A percentile compares a stretch with the other conserved stretches of the same genome.
Conservation (phyloP, 2,329 filamentous ascomycete species). For the Lecanoromycetidae sp. region DNA sequence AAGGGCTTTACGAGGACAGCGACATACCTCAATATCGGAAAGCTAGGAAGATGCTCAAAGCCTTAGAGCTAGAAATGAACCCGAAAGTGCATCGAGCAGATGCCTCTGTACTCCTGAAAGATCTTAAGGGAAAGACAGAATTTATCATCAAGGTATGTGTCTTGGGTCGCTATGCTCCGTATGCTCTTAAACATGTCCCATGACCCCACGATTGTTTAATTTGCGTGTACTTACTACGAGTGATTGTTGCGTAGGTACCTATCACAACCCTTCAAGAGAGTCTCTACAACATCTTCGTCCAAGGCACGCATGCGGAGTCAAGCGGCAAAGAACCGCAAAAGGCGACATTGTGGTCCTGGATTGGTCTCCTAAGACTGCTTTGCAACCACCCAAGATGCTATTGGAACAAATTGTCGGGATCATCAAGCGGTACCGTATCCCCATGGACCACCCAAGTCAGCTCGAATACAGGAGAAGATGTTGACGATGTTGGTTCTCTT, state of each 20-base stretch:
- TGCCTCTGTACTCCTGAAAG: slow-evolving; percentile 52
- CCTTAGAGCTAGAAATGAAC: slow-evolving; percentile 58
- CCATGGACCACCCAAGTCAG: not conserved
- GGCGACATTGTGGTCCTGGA: slow-evolving; percentile 42
- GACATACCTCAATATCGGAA: slow-evolving; percentile 40
- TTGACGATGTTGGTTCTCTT: not conserved
- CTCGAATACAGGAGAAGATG: not conserved
- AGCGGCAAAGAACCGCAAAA: slow-evolving; percentile 28
- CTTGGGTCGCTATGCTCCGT: too few relatives aligned
- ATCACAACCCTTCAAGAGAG: slow-evolving; percentile 52
- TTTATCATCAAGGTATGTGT: slow-evolving; percentile 68
- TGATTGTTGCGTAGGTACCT: too few relatives aligned
- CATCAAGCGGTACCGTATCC: too few relatives aligned
- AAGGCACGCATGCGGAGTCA: slow-evolving; percentile 27
- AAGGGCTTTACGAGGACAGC: slow-evolving; percentile 59
- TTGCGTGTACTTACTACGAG: too few relatives aligned
- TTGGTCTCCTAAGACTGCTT: slow-evolving; percentile 41
- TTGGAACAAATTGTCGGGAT: slow-evolving; percentile 40
- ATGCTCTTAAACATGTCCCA: too few relatives aligned
- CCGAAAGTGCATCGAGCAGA: slow-evolving; percentile 70
- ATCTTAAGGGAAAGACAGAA: slow-evolving; percentile 64
- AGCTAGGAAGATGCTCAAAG: slow-evolving; percentile 54
- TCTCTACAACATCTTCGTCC: slow-evolving; percentile 48
- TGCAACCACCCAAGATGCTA: slow-evolving; percentile 49
- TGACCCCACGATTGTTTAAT: too few relatives aligned